Evolutionary conservation across 140 eudicot genomes (phyloP).

Genomic region (Bidens hawaiensis): DNA sequence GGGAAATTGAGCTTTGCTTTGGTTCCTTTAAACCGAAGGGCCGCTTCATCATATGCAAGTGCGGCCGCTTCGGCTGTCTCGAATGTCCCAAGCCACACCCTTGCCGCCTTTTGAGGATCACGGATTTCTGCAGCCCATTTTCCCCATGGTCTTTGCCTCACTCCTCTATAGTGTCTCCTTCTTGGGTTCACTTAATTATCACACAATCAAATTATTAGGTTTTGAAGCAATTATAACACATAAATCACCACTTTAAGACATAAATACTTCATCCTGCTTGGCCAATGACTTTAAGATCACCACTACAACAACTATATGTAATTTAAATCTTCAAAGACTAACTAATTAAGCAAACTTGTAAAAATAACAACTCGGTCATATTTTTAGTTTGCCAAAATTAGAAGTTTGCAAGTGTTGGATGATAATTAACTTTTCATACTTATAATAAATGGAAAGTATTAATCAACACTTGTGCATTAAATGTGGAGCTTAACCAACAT

Average conservation of each 20-base stretch:
- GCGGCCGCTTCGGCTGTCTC: conserved; percentile 94
- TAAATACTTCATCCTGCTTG: not conserved
- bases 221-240: not conserved
- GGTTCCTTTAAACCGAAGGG: conserved; percentile 72
- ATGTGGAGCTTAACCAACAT: not conserved
- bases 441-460: not conserved
- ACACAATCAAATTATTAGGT: conserved; percentile 11
- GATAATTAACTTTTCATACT: not conserved
- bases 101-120: conserved; percentile 76
- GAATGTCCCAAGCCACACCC: conserved; percentile 87
- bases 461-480: not conserved
- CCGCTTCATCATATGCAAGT: conserved; percentile 81
- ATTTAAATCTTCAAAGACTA: not conserved
- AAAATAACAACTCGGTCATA: not conserved
- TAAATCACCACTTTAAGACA: not conserved
- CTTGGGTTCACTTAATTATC: conserved; percentile 34
- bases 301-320: not conserved
- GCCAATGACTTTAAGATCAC: not conserved
- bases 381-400: not conserved
- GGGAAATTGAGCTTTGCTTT: conserved; percentile 89
- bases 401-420: not conserved
- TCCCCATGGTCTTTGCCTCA: conserved; percentile 85
- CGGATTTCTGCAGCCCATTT: conserved; percentile 92
- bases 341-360: not conserved
- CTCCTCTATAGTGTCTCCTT: conserved; percentile 79